Evolutionary conservation across 345 rosid species (phyloP).

Genomic region (Dipteronia sinensis): DNA sequence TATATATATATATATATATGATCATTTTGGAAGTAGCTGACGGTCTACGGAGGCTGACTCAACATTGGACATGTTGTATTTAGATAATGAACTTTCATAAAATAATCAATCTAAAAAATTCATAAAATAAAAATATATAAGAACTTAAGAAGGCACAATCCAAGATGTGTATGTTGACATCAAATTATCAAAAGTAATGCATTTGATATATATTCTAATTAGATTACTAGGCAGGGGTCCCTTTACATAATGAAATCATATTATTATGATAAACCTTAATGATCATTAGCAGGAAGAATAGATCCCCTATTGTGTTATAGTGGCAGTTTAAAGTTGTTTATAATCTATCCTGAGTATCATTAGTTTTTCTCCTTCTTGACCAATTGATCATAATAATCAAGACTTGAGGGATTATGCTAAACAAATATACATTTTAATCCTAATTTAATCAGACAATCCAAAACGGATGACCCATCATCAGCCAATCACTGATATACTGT

Average conservation of each 20-base stretch:
- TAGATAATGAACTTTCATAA: no score
- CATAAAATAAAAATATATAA: no score
- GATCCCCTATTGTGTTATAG: slow-evolving; percentile 1
- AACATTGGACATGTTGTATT: no score
- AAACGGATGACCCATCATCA: slow-evolving; percentile 20
- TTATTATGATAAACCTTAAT: neutral
- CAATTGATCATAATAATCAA: neutral
- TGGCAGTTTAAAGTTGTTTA: slow-evolving; percentile 16
- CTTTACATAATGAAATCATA: neutral
- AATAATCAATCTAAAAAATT: no score
- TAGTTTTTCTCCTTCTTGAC: slow-evolving; percentile 11
- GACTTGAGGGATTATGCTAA: slow-evolving; percentile 11
- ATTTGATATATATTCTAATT: slow-evolving; percentile 3
- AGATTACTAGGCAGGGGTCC: neutral
- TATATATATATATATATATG: no score
- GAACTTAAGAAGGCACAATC: no score
- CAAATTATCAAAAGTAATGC: neutral
- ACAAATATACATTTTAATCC: slow-evolving; percentile 20
- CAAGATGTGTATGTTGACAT: no score
- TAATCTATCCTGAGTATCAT: neutral
- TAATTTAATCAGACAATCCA: slow-evolving; percentile 30
- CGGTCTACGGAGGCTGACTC: no score
- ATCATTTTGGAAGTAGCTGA: no score
- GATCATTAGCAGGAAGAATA: slow-evolving; percentile 5
- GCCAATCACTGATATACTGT: slow-evolving; percentile 19